Base-by-base conservation (phyloP, 2,329 filamentous ascomycete genomes). In the Penicillium sp. region DNA sequence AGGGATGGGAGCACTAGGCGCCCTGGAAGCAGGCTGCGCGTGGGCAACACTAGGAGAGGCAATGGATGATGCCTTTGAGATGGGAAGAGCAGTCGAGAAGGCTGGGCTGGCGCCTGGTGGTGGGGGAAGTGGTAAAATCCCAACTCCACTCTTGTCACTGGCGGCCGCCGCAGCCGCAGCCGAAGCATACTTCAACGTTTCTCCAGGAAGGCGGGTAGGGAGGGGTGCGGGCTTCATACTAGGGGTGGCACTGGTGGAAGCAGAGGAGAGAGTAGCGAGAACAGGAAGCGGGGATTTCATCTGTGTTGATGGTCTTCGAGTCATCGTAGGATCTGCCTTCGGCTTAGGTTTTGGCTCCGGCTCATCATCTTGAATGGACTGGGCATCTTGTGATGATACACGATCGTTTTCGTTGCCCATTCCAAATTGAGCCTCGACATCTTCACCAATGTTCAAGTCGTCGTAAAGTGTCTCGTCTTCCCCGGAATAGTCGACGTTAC, bases 381-480 rank as follows among this genome's bases (percentile, higher is more conserved):
- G 91, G 26, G 89, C 85, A 74, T 99, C 94, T 77, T 97, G 92
- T 56, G 93, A 97, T n/a, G 93, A 97, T 58, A 89, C 86, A 68
- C 87, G 87, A 75, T 97, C 94, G 73, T 86, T 87, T 27, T 97
- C 92, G 58, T 81, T 82, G 62, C 79, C 81, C 81, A 96, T 86
- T 63, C 92, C 94, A 68, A 88, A 97, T 53, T 85, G 82, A 54
- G 90, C 92, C 73, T 97, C 94, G 26, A 66, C 47, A 67, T 97
- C 94, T 66, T 96, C 92, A 58, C 95, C 88, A 42, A 99, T 84
- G 67, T 92, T 89, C 54, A 97, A 83, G 53, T 97, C 93, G 71
- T 99, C 92, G 78, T 97, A 99, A 75, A 99, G 88, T 61, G 85
- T 88, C 67, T 99, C 94, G 71, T 97, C 92, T 67, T 97, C 92